These are phyloP conservation scores for Clarireedia homoeocarpa DNA, from an alignment of 2,329 filamentous ascomycete species.

Conservation along the genomic window DNA sequence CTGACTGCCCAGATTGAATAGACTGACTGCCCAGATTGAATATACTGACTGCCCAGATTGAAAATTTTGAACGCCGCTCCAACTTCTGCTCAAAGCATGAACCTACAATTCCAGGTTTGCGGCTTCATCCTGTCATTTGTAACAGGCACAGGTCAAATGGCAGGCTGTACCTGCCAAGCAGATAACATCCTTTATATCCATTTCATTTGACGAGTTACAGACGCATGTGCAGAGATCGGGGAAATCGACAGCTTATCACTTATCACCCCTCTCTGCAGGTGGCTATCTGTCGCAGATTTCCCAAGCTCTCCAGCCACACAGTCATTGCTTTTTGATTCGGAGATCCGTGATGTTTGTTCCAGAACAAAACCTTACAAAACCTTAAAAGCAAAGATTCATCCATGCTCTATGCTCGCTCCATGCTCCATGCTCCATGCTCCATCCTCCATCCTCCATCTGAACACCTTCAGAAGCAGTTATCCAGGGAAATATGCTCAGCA, in stretches of 20 bases:
- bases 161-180: slow-evolving; percentile 1
- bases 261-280: background rate
- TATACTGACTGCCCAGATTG: too few species aligned
- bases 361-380: slow-evolving; percentile 1
- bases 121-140: background rate
- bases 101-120: background rate
- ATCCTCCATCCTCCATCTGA: background rate
- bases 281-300: background rate
- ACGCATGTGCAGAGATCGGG: slow-evolving; percentile 1
- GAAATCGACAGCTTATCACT: background rate
- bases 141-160: background rate
- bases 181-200: background rate
- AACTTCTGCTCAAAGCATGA: background rate
- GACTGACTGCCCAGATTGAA: too few species aligned
- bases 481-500: background rate
- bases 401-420: background rate
- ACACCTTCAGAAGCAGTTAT: background rate
- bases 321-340: background rate
- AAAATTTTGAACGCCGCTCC: background rate
- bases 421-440: background rate
- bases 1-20: too few species aligned
- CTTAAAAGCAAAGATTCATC: background rate
- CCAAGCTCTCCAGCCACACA: slow-evolving; percentile 1
- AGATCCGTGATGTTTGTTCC: background rate
- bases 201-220: background rate